These are phyloP conservation scores for Glycine soja DNA, from an alignment of 306 rosid genomes.

Conservation along the genomic window DNA sequence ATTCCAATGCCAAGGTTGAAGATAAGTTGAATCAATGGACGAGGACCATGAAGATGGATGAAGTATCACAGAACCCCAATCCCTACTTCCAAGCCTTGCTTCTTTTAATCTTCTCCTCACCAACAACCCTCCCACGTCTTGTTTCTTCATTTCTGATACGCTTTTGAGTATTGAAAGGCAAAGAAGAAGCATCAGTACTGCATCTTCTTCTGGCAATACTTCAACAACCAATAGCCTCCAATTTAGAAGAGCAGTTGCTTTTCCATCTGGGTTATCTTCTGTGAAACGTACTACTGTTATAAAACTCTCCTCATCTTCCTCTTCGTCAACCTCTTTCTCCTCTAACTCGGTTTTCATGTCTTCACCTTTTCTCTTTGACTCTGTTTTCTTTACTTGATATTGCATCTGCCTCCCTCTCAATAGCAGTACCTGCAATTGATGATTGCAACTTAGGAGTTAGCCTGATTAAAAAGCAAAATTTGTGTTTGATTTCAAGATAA, in stretches of 20 bases:
- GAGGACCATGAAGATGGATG: constrained; percentile 65
- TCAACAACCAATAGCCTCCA: constrained; percentile 83
- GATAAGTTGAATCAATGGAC: constrained; percentile 59
- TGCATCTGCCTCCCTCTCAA: constrained; percentile 82
- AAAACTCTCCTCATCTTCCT: constrained; percentile 66
- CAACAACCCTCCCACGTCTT: constrained; percentile 76
- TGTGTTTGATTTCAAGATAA: background rate
- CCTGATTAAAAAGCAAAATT: constrained; percentile 31
- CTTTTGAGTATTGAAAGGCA: constrained; percentile 80
- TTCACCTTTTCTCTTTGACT: constrained; percentile 45
- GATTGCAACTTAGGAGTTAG: background rate
- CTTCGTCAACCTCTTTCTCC: constrained; percentile 38
- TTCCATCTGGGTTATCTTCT: constrained; percentile 73
- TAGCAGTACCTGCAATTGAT: constrained; percentile 68
- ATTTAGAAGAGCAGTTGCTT: constrained; percentile 85
- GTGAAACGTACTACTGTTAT: constrained; percentile 77
- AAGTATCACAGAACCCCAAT: constrained; percentile 84
- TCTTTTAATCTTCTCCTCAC: constrained; percentile 82
- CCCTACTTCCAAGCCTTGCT: constrained; percentile 66
- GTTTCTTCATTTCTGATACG: constrained; percentile 76
- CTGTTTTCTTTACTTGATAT: constrained; percentile 55
- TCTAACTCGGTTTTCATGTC: constrained; percentile 33
- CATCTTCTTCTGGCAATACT: constrained; percentile 84
- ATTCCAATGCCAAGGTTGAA: constrained; percentile 88
- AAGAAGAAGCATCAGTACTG: constrained; percentile 72